A percentile compares a stretch with the other conserved stretches of the same genome.
phyloP scores from a whole-genome alignment of 345 rosid genomes.

The Alliaria petiolata region DNA sequence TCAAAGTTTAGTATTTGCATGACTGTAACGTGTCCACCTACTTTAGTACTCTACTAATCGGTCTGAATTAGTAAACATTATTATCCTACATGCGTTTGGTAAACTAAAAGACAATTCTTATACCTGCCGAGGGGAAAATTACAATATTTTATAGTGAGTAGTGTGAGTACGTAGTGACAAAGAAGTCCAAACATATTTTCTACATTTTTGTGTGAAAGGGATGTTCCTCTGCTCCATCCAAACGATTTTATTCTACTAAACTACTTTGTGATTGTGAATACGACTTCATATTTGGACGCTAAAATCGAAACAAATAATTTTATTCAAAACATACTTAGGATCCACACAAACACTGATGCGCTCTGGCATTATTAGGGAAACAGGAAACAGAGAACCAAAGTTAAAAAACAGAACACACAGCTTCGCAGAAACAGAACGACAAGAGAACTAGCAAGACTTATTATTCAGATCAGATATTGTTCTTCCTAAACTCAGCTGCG shows the following conservation, averaged over 20 bases:
- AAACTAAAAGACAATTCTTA: too few relatives aligned
- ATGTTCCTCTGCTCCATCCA: background rate
- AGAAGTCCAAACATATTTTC: background rate
- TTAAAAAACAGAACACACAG: background rate
- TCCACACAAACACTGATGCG: background rate
- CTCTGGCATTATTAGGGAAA: slow-evolving; percentile 12
- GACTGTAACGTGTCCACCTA: slow-evolving; percentile 11
- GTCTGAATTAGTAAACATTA: too few relatives aligned
- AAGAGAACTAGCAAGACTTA: background rate
- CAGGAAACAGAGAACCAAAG: background rate
- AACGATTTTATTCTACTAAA: background rate
- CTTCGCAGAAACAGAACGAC: background rate
- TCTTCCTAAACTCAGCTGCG: slow-evolving; percentile 9
- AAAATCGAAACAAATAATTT: background rate
- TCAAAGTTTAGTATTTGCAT: too few relatives aligned
- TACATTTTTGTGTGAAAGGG: background rate
- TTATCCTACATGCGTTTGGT: too few relatives aligned
- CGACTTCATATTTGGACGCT: background rate
- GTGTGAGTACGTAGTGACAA: background rate
- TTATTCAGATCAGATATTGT: slow-evolving; percentile 6
- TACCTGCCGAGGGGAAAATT: too few relatives aligned
- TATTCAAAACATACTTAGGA: background rate
- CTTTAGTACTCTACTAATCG: too few relatives aligned
- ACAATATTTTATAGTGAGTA: background rate
- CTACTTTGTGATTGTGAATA: background rate